phyloP scores from a whole-genome alignment of 2,329 filamentous ascomycete species.

The Pestalotiopsis sp. region DNA sequence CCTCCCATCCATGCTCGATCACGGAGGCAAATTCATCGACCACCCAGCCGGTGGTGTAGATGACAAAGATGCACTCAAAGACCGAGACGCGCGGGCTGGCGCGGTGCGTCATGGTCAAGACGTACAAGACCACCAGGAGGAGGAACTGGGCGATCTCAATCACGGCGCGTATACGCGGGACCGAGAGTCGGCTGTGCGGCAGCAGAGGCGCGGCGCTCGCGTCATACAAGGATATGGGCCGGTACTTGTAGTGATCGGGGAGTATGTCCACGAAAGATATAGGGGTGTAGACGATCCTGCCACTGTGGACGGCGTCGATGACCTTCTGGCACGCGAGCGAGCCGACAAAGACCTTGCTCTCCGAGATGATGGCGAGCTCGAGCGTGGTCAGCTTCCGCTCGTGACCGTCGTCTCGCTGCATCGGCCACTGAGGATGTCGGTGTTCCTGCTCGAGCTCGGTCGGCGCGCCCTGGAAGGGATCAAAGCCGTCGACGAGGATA shows the following conservation, averaged over 20 bases:
- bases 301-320: conserved; percentile 70
- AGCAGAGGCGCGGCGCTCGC: conserved; percentile 65
- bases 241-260: conserved; percentile 72
- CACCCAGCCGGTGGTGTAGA: conserved; percentile 70
- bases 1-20: conserved; percentile 66
- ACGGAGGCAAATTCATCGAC: conserved; percentile 67
- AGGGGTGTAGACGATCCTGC: conserved; percentile 70
- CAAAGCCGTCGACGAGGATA: conserved; percentile 70
- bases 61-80: conserved; percentile 61
- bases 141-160: conserved; percentile 68
- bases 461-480: conserved; percentile 72
- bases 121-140: conserved; percentile 63
- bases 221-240: conserved; percentile 70
- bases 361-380: conserved; percentile 72
- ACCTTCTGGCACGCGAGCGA: conserved; percentile 70
- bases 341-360: conserved; percentile 68
- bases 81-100: conserved; percentile 46
- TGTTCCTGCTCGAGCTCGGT: conserved; percentile 55
- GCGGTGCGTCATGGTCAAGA: conserved; percentile 64
- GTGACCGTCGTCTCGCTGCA: conserved; percentile 39
- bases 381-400: conserved; percentile 66
- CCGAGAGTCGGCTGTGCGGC: conserved; percentile 73
- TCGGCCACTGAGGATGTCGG: conserved; percentile 39
- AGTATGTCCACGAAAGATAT: conserved; percentile 72
- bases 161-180: conserved; percentile 66